A percentile compares a stretch with the other conserved stretches of the same genome.
Conservation (phyloP, 2,329 filamentous ascomycete genomes). For the Pseudogymnoascus destructans region DNA sequence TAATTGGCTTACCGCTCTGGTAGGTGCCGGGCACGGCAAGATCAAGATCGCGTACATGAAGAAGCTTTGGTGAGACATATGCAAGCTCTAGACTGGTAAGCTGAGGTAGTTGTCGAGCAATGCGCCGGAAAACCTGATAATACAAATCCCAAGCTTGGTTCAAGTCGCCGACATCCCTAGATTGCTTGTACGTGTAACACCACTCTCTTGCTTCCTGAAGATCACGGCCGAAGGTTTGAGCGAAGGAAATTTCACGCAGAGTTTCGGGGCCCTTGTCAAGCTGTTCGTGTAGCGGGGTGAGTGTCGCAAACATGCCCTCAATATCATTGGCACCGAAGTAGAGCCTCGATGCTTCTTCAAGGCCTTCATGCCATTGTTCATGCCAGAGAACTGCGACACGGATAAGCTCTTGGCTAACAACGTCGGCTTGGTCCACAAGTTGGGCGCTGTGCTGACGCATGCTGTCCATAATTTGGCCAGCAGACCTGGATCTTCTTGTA, state of each 20-base stretch:
- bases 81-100: conserved; percentile 86
- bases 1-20: conserved; percentile 61
- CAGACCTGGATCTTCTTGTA: conserved; percentile 71
- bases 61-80: conserved; percentile 90
- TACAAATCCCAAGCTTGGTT: conserved; percentile 99
- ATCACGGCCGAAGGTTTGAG: conserved; percentile 92
- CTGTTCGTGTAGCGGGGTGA: conserved; percentile 83
- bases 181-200: conserved; percentile 82
- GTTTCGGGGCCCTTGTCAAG: conserved; percentile 87
- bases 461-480: conserved; percentile 89
- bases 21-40: conserved; percentile 95
- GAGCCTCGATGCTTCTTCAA: conserved; percentile 89
- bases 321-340: conserved; percentile 98
- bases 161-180: conserved; percentile 82
- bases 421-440: conserved; percentile 87
- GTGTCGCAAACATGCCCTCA: conserved; percentile 86
- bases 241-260: conserved; percentile 88
- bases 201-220: conserved; percentile 90
- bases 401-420: conserved; percentile 93
- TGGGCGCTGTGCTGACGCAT: conserved; percentile 91
- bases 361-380: conserved; percentile 94
- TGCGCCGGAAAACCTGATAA: conserved; percentile 95
- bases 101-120: conserved; percentile 83
- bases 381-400: conserved; percentile 96
- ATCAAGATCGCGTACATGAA: conserved; percentile 73